phyloP scores from a whole-genome alignment of 2,329 filamentous ascomycete species.

The Aureobasidium sp. region DNA sequence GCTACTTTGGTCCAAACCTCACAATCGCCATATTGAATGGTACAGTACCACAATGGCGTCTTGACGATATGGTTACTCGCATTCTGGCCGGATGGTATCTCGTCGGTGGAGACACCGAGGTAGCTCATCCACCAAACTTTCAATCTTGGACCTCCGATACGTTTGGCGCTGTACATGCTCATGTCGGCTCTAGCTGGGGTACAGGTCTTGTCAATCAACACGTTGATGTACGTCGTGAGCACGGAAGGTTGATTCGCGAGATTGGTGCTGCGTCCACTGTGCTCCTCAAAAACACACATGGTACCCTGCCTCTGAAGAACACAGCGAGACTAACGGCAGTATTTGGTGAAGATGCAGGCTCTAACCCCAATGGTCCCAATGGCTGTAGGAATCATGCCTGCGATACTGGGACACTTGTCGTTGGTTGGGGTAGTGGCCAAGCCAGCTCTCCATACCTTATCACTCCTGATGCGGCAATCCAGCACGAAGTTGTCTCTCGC shows the following conservation, averaged over 20 bases:
- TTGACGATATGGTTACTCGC: constrained; percentile 38
- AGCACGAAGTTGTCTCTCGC: constrained; percentile 22
- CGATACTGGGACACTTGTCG: constrained; percentile 39
- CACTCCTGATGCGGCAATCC: constrained; percentile 25
- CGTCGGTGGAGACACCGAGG: constrained; percentile 42
- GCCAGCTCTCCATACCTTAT: constrained; percentile 29
- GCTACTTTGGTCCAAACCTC: constrained; percentile 24
- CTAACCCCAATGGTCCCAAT: constrained; percentile 41
- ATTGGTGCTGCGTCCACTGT: constrained; percentile 44
- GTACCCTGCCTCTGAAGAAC: constrained; percentile 38
- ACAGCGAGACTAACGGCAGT: constrained; percentile 42
- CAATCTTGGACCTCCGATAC: constrained; percentile 46
- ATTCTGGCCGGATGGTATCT: constrained; percentile 45
- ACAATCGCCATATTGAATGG: constrained; percentile 24
- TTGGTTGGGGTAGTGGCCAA: constrained; percentile 42
- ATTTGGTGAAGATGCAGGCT: constrained; percentile 44
- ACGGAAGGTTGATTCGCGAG: constrained; percentile 65
- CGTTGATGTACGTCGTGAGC: constrained; percentile 69
- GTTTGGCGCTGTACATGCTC: constrained; percentile 59
- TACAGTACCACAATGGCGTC: constrained; percentile 27
- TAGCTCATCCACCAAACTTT: constrained; percentile 42
- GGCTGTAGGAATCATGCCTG: constrained; percentile 39
- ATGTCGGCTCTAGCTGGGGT: constrained; percentile 49
- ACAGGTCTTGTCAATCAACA: constrained; percentile 57
- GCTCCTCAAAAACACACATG: constrained; percentile 40